Percentiles rank a stretch among this genome's conserved stretches.
phyloP scores from a whole-genome alignment of 495 filamentous ascomycete species.

The Talaromyces nanjingensis region DNA sequence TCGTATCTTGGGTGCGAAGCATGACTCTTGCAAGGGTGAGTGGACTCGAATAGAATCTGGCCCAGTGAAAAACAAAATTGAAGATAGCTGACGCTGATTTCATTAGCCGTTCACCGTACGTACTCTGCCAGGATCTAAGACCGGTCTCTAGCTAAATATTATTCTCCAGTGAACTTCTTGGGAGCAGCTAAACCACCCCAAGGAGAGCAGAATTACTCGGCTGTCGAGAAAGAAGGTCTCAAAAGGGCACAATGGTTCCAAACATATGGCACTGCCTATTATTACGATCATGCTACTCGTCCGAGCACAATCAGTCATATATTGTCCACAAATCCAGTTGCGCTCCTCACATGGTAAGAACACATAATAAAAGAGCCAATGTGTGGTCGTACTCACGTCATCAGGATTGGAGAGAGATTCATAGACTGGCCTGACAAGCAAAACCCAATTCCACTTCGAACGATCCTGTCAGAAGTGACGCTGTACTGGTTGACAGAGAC shows the following conservation, averaged over 20 bases:
- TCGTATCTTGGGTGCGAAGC: slow-evolving; percentile 22
- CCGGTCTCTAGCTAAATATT: neutral
- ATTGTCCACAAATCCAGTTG: slow-evolving; percentile 44
- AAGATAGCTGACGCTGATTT: neutral
- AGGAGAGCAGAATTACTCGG: slow-evolving; percentile 7
- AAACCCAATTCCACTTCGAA: slow-evolving; percentile 29
- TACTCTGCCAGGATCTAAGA: neutral
- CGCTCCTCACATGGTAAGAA: slow-evolving; percentile 46
- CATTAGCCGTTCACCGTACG: slow-evolving; percentile 14
- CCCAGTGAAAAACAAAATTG: neutral
- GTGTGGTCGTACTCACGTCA: neutral
- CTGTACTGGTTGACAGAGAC: slow-evolving; percentile 54
- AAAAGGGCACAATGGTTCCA: slow-evolving; percentile 18
- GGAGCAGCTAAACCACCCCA: neutral
- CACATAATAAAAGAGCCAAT: neutral
- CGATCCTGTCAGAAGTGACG: slow-evolving; percentile 40
- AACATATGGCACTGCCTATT: slow-evolving; percentile 38
- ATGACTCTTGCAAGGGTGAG: slow-evolving; percentile 22
- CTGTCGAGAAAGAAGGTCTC: slow-evolving; percentile 15
- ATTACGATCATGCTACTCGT: slow-evolving; percentile 43
- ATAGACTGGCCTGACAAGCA: slow-evolving; percentile 47
- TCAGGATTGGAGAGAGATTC: slow-evolving; percentile 51
- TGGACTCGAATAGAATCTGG: neutral
- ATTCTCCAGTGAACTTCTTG: slow-evolving; percentile 13
- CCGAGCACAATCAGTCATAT: slow-evolving; percentile 47